Conservation (phyloP, 1,284 basidiomycete species). For the Apiotrichum siamense region DNA sequence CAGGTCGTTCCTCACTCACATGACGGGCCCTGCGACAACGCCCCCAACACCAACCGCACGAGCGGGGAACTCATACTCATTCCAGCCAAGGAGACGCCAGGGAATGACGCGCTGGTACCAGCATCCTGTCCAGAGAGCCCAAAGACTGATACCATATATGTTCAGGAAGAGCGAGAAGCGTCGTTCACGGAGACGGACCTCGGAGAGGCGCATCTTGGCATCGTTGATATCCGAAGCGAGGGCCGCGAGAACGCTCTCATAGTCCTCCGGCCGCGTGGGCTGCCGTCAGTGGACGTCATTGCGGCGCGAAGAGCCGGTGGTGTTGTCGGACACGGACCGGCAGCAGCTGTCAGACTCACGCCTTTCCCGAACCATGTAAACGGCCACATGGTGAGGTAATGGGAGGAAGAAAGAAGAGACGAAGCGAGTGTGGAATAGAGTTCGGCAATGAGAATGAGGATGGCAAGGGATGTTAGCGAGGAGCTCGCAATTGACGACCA, state of each 20-base stretch:
- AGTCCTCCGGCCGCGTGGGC: constrained; percentile 47
- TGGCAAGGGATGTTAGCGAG: no score
- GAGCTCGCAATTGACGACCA: constrained; percentile 37
- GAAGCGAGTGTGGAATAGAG: no score
- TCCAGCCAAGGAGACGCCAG: constrained; percentile 40
- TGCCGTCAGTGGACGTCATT: constrained; percentile 15
- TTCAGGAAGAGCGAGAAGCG: constrained; percentile 74
- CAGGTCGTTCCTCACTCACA: constrained; percentile 62
- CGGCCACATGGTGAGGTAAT: neutral
- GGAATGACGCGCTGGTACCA: constrained; percentile 73
- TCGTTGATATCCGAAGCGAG: constrained; percentile 50
- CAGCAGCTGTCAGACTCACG: no score
- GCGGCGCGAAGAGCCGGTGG: no score
- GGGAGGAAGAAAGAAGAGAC: neutral
- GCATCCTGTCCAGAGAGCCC: constrained; percentile 69
- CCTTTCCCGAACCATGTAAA: no score
- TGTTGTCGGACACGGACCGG: no score
- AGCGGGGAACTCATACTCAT: constrained; percentile 46
- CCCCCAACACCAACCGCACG: constrained; percentile 52
- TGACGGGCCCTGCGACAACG: constrained; percentile 66
- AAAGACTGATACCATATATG: constrained; percentile 70
- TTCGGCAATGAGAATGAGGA: no score
- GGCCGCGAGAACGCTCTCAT: constrained; percentile 51
- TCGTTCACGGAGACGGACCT: constrained; percentile 79
- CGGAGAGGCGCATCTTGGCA: constrained; percentile 69